phyloP scores from a whole-genome alignment of 805 yeast genomes.

The Scheffersomyces amazonensis region DNA sequence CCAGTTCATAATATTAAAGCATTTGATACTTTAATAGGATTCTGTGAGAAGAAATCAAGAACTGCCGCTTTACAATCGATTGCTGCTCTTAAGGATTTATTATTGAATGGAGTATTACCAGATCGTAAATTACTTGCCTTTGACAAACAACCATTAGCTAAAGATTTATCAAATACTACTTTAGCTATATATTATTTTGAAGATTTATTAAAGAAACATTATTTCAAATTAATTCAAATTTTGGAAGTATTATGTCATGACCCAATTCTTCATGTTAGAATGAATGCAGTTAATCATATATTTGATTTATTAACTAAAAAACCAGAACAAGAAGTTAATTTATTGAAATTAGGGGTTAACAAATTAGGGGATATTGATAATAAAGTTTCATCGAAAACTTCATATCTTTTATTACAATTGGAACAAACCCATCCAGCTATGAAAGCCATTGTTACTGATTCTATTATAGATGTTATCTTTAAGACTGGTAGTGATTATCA shows the following conservation, averaged over 20 bases:
- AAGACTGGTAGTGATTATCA: slow-evolving; percentile 80
- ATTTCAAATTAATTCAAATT: slow-evolving; percentile 70
- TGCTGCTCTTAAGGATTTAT: slow-evolving; percentile 84
- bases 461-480: slow-evolving; percentile 78
- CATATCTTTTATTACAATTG: slow-evolving; percentile 72
- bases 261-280: slow-evolving; percentile 83
- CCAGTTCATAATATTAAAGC: slow-evolving; percentile 88
- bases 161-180: slow-evolving; percentile 39
- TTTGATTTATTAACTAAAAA: slow-evolving; percentile 78
- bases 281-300: slow-evolving; percentile 70
- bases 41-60: slow-evolving; percentile 88
- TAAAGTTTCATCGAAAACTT: slow-evolving; percentile 85
- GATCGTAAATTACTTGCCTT: slow-evolving; percentile 79
- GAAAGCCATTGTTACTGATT: slow-evolving; percentile 77
- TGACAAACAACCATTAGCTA: slow-evolving; percentile 65
- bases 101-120: slow-evolving; percentile 79
- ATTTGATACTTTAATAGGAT: slow-evolving; percentile 69
- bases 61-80: slow-evolving; percentile 90
- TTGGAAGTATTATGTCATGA: slow-evolving; percentile 86
- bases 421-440: slow-evolving; percentile 95
- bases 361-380: slow-evolving; percentile 92
- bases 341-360: slow-evolving; percentile 84
- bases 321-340: slow-evolving; percentile 96
- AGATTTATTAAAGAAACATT: slow-evolving; percentile 77
- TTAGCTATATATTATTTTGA: slow-evolving; percentile 82